Evolutionary conservation across 306 rosid species (phyloP).

Genomic region (Trichosanthes truncata): DNA sequence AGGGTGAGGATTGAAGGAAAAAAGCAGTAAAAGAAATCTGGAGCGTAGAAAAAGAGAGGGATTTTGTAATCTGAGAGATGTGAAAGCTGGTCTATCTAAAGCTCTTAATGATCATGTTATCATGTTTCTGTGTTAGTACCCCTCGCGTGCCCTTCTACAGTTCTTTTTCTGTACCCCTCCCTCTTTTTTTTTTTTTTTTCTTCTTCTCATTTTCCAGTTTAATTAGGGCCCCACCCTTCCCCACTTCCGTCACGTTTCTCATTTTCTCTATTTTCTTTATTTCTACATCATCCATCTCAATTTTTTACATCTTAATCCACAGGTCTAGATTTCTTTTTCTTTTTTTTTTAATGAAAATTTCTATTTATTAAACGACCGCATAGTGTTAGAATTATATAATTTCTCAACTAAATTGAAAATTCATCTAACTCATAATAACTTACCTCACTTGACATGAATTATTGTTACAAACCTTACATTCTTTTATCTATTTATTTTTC

Average conservation of each 20-base stretch:
- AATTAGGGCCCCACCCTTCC: neutral
- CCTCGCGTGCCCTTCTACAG: conserved; percentile 12
- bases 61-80: conserved; percentile 16
- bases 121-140: conserved; percentile 8
- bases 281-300: too few species aligned
- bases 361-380: too few species aligned
- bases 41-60: neutral
- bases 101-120: conserved; percentile 34
- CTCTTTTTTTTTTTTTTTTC: neutral
- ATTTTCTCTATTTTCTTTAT: too few species aligned
- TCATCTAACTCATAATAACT: too few species aligned
- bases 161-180: neutral
- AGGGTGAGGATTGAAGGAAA: neutral
- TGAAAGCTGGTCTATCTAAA: conserved; percentile 13
- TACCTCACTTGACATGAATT: too few species aligned
- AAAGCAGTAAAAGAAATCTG: neutral
- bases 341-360: too few species aligned
- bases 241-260: neutral
- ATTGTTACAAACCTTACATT: too few species aligned
- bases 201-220: neutral
- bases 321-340: too few species aligned
- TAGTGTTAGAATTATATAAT: too few species aligned
- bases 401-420: too few species aligned
- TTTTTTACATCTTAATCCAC: too few species aligned
- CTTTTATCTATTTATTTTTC: too few species aligned